Evolutionary conservation across 352 stramenopile species (phyloP).

Genomic region (Chloridella minuta): DNA sequence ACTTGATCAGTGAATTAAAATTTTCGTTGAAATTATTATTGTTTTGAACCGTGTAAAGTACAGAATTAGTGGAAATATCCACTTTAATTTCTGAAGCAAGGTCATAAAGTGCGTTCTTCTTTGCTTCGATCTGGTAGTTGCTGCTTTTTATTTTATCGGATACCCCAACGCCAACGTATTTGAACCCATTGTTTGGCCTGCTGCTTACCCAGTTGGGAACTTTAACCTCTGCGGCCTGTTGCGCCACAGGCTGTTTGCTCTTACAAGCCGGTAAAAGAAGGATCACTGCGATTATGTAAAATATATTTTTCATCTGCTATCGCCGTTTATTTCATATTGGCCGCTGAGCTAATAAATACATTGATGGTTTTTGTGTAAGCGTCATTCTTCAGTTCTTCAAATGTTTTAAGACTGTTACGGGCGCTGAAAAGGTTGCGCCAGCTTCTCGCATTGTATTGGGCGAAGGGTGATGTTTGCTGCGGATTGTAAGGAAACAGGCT

Average conservation of each 20-base stretch:
- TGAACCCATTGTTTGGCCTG: neutral
- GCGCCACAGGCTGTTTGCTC: too few species aligned
- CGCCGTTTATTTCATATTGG: neutral
- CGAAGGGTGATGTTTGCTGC: neutral
- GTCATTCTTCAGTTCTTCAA: neutral
- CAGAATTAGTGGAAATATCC: neutral
- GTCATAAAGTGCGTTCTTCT: neutral
- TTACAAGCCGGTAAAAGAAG: too few species aligned
- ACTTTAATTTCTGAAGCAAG: neutral
- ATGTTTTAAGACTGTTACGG: neutral
- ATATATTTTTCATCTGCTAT: too few species aligned
- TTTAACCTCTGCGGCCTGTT: neutral
- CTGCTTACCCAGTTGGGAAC: neutral
- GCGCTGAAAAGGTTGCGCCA: neutral
- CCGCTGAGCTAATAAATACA: neutral
- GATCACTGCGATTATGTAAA: too few species aligned
- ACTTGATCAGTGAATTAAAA: neutral
- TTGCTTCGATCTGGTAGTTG: neutral
- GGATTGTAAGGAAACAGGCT: neutral
- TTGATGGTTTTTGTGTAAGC: neutral
- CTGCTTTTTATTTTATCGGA: neutral
- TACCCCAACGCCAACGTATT: neutral
- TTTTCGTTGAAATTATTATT: conserved; percentile 8
- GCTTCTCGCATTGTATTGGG: neutral
- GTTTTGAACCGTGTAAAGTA: neutral